phyloP scores from a whole-genome alignment of 345 rosid genomes.

The Eucalyptus globulus region DNA sequence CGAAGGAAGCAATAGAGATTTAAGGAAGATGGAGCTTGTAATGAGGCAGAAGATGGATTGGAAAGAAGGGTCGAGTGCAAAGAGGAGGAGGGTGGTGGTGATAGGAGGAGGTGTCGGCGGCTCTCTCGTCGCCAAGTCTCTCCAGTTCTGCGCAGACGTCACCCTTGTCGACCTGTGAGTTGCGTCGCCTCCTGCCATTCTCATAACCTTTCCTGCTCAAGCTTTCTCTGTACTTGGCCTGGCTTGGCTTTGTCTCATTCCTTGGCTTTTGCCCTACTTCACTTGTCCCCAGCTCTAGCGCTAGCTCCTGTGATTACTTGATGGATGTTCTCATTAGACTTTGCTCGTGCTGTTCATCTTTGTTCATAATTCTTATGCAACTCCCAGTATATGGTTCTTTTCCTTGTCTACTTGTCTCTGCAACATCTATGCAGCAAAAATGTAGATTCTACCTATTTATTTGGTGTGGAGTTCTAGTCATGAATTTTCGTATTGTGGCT shows the following conservation, averaged over 20 bases:
- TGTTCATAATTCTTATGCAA: background rate
- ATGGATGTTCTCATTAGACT: no score
- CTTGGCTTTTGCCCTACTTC: background rate
- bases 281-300: background rate
- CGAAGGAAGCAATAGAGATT: background rate
- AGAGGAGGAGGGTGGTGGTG: conserved; percentile 19
- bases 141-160: conserved; percentile 19
- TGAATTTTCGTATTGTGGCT: background rate
- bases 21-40: background rate
- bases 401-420: background rate
- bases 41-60: background rate
- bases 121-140: conserved; percentile 14
- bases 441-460: background rate
- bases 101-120: conserved; percentile 23
- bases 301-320: background rate
- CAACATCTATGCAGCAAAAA: background rate
- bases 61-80: background rate
- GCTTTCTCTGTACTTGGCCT: background rate
- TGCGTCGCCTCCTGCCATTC: background rate
- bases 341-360: background rate
- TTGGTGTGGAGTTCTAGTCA: background rate
- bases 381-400: background rate
- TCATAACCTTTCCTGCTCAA: background rate
- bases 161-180: conserved; percentile 21
- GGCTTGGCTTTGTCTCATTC: background rate